Conservation (phyloP, 345 rosid species). For the Durio zibethinus region DNA sequence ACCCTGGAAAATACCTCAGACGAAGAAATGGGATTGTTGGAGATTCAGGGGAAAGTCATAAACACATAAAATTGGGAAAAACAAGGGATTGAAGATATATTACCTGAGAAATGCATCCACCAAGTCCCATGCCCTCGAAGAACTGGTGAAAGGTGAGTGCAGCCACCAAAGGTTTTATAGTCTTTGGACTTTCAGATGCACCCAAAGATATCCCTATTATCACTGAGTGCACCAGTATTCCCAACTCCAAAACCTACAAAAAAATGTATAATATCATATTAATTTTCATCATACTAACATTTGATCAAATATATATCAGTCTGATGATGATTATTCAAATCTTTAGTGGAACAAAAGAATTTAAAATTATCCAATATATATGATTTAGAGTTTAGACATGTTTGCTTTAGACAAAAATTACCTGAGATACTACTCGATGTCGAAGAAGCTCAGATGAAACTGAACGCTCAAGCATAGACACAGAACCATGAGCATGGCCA, state of each 20-base stretch:
- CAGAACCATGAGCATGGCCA: conserved; percentile 36
- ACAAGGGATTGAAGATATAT: neutral
- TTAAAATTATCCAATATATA: neutral
- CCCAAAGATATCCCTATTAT: conserved; percentile 67
- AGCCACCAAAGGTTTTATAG: conserved; percentile 49
- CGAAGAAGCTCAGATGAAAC: conserved; percentile 38
- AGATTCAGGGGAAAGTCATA: neutral
- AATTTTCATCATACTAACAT: neutral
- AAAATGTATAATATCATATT: neutral
- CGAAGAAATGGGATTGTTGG: neutral
- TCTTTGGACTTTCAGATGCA: conserved; percentile 48
- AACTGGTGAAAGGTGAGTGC: conserved; percentile 76
- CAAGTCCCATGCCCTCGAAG: conserved; percentile 79
- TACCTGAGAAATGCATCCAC: conserved; percentile 66
- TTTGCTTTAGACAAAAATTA: neutral
- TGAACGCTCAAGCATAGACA: neutral
- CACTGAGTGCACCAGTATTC: conserved; percentile 69
- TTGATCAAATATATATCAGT: too few relatives aligned
- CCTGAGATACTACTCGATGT: conserved; percentile 45
- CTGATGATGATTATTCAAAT: too few relatives aligned
- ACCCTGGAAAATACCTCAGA: too few relatives aligned
- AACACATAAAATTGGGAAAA: neutral
- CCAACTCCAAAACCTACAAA: conserved; percentile 58
- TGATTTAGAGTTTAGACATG: neutral
- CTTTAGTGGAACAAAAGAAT: neutral